Conservation (phyloP, 2,329 filamentous ascomycete genomes). For the Pestalotiopsis sp. region DNA sequence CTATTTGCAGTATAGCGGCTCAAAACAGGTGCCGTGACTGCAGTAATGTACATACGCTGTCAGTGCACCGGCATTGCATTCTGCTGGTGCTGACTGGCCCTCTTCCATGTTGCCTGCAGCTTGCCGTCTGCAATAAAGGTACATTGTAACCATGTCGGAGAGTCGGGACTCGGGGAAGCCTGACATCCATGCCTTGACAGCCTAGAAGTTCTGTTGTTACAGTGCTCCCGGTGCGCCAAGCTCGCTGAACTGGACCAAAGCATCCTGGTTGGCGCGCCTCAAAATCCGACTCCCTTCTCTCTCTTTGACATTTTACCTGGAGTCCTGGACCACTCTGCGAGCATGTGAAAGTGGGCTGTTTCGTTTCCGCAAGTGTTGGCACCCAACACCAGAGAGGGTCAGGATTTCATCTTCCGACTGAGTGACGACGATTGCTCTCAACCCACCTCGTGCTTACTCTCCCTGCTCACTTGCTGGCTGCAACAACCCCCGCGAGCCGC, state of each 20-base stretch:
- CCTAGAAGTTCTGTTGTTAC: too few relatives aligned
- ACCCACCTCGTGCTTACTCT: conserved; percentile 17
- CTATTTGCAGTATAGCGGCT: conserved; percentile 8
- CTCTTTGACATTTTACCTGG: too few relatives aligned
- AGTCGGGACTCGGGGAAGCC: too few relatives aligned
- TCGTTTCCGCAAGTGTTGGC: not conserved
- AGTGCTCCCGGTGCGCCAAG: too few relatives aligned
- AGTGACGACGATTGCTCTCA: conserved; percentile 13
- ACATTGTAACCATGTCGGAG: too few relatives aligned
- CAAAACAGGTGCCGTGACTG: not conserved
- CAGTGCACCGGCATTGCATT: too few relatives aligned
- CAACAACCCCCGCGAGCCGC: not conserved
- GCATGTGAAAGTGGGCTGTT: conserved; percentile 25
- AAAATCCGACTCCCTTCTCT: too few relatives aligned
- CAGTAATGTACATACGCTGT: not conserved
- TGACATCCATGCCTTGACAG: too few relatives aligned
- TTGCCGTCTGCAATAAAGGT: too few relatives aligned
- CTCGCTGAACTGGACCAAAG: not conserved
- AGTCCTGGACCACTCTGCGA: not conserved
- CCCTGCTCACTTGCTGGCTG: not conserved
- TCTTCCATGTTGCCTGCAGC: too few relatives aligned
- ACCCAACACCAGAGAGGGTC: not conserved
- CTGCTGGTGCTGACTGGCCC: too few relatives aligned
- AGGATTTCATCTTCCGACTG: not conserved
- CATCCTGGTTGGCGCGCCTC: too few relatives aligned